These are phyloP conservation scores for Ophiobolus disseminans DNA, from an alignment of 2,329 filamentous ascomycete species.

Conservation along the genomic window DNA sequence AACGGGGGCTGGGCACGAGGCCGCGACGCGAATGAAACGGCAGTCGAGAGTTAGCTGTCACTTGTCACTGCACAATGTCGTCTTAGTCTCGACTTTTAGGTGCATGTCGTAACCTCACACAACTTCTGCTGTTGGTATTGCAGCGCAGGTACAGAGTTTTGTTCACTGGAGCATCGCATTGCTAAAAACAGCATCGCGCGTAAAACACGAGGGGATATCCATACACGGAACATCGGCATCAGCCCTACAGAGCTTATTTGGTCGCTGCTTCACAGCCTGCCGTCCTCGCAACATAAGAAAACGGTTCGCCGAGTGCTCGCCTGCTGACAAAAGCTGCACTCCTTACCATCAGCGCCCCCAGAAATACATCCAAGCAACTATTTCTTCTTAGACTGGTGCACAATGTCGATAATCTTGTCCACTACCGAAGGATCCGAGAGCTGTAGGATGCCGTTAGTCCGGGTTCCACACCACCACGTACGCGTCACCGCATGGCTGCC, in stretches of 20 bases:
- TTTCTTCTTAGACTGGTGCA: slow-evolving; percentile 67
- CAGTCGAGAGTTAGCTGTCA: not conserved
- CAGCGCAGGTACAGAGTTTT: not conserved
- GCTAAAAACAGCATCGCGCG: slow-evolving; percentile 6
- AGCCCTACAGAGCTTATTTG: slow-evolving; percentile 3
- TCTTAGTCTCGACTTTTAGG: not conserved
- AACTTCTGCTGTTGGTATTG: not conserved
- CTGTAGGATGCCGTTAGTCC: slow-evolving; percentile 55
- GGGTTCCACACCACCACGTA: slow-evolving; percentile 21
- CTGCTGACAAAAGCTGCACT: slow-evolving; percentile 2
- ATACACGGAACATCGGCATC: slow-evolving; percentile 9
- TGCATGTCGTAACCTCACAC: not conserved
- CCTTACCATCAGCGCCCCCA: not conserved
- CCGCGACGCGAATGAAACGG: slow-evolving; percentile 30
- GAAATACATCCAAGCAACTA: slow-evolving; percentile 27
- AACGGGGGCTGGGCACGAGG: slow-evolving; percentile 25
- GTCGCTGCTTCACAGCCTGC: slow-evolving; percentile 9
- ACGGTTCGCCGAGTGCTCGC: slow-evolving; percentile 1
- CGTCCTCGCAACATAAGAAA: not conserved
- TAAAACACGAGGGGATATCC: not conserved
- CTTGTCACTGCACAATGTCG: not conserved
- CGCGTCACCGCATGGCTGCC: slow-evolving; percentile 35
- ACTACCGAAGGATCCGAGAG: slow-evolving; percentile 91
- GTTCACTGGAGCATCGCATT: not conserved
- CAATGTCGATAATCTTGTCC: slow-evolving; percentile 83